A percentile compares a stretch with the other conserved stretches of the same genome.
These are phyloP conservation scores for Sungouiella thailandica DNA, from an alignment of 805 yeast genomes.

Conservation along the genomic window DNA sequence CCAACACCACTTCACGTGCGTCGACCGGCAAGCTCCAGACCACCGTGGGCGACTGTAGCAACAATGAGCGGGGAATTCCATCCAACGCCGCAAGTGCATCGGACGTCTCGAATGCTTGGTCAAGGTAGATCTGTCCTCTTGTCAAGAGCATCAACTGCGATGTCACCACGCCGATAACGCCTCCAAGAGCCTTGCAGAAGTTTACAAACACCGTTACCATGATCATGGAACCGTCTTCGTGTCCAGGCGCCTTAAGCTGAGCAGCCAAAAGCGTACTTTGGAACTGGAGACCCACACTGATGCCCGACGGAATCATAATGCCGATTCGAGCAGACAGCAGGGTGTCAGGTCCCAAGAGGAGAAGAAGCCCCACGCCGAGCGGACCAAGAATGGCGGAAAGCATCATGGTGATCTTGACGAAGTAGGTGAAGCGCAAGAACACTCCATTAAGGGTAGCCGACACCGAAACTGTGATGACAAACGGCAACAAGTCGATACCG, in stretches of 20 bases:
- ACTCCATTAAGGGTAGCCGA: constrained; percentile 28
- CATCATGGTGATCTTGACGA: constrained; percentile 29
- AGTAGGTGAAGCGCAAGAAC: constrained; percentile 23
- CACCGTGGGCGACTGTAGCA: constrained; percentile 21
- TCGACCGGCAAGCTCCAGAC: constrained; percentile 22
- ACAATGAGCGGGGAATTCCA: constrained; percentile 5
- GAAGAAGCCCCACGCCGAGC: constrained; percentile 31
- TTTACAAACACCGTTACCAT: constrained; percentile 30
- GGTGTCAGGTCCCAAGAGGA: constrained; percentile 21
- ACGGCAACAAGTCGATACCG: constrained; percentile 33
- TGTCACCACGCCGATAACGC: constrained; percentile 26
- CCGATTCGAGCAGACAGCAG: constrained; percentile 24
- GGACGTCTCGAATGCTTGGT: no score
- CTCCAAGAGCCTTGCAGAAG: constrained; percentile 28
- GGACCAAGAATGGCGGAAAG: constrained; percentile 27
- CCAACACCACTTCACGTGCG: constrained; percentile 19
- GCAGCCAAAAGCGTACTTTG: constrained; percentile 33
- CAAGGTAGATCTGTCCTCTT: constrained; percentile 7
- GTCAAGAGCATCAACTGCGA: constrained; percentile 26
- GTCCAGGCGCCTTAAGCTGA: constrained; percentile 33
- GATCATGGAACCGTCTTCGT: constrained; percentile 33
- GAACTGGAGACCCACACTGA: constrained; percentile 33
- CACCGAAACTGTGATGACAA: constrained; percentile 29
- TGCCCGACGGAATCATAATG: constrained; percentile 28
- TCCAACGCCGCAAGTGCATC: background rate